phyloP scores from a whole-genome alignment of 306 rosid species.

The Sicyos baderoa region DNA sequence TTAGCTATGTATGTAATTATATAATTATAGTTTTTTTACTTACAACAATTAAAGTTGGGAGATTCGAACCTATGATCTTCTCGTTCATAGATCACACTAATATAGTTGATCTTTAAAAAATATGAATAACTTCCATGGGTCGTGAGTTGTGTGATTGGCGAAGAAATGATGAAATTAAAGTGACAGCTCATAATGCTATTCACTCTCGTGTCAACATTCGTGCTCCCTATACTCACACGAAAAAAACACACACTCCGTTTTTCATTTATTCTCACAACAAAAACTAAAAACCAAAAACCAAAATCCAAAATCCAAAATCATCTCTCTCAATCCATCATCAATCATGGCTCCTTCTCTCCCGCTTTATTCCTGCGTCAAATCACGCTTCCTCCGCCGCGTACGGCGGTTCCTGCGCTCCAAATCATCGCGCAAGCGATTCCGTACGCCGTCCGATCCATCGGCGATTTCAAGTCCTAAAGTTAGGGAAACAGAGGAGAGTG shows the following conservation, averaged over 20 bases:
- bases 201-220: neutral
- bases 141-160: neutral
- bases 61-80: no score
- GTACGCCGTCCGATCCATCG: slow-evolving; percentile 24
- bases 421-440: slow-evolving; percentile 40
- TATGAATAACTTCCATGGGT: slow-evolving; percentile 13
- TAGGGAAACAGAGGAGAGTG: slow-evolving; percentile 11
- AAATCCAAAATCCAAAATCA: slow-evolving; percentile 12
- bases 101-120: no score
- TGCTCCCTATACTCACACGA: neutral
- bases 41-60: no score
- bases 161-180: neutral
- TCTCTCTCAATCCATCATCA: slow-evolving; percentile 7
- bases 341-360: slow-evolving; percentile 44
- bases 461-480: slow-evolving; percentile 21
- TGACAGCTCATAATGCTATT: neutral
- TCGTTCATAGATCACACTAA: no score
- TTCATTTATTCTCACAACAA: neutral
- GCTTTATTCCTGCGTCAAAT: slow-evolving; percentile 47
- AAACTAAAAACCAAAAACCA: no score
- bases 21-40: no score
- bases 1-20: no score
- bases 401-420: slow-evolving; percentile 52
- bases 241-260: neutral
- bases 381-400: slow-evolving; percentile 50